phyloP scores from a whole-genome alignment of 768 basidiomycete species.

The Lactarius trivialis region DNA sequence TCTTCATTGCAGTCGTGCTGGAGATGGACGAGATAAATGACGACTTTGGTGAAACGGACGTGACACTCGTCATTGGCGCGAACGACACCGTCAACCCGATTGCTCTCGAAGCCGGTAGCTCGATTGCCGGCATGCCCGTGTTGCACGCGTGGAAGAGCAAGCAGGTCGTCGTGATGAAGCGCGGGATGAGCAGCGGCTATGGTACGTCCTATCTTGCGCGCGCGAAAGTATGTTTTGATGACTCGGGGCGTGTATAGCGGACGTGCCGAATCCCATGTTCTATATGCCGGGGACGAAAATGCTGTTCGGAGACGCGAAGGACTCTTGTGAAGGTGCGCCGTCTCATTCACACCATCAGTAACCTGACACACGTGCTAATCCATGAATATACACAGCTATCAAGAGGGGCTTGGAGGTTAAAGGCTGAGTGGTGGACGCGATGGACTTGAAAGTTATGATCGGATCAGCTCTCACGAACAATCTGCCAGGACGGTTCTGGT shows the following conservation, averaged over 20 bases:
- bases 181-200: slow-evolving; percentile 83
- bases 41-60: slow-evolving; percentile 81
- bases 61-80: slow-evolving; percentile 87
- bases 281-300: slow-evolving; percentile 87
- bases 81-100: slow-evolving; percentile 93
- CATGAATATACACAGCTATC: slow-evolving; percentile 27
- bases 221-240: not conserved
- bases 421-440: slow-evolving; percentile 1
- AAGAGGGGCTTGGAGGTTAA: slow-evolving; percentile 31
- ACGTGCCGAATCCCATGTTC: slow-evolving; percentile 92
- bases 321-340: slow-evolving; percentile 70
- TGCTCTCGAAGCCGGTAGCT: slow-evolving; percentile 76
- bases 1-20: slow-evolving; percentile 55
- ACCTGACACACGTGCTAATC: not conserved
- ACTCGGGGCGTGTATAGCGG: slow-evolving; percentile 41
- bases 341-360: not conserved
- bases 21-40: slow-evolving; percentile 97
- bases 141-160: slow-evolving; percentile 92
- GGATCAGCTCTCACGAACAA: not conserved
- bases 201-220: slow-evolving; percentile 37
- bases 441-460: not conserved
- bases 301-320: slow-evolving; percentile 89
- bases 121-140: slow-evolving; percentile 91
- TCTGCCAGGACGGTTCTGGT: not conserved
- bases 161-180: slow-evolving; percentile 88